Percentiles rank a stretch among this genome's conserved stretches.
Evolutionary conservation across 2,329 filamentous ascomycete species (phyloP).

Genomic region (Paraphaeosphaeria sporulosa): DNA sequence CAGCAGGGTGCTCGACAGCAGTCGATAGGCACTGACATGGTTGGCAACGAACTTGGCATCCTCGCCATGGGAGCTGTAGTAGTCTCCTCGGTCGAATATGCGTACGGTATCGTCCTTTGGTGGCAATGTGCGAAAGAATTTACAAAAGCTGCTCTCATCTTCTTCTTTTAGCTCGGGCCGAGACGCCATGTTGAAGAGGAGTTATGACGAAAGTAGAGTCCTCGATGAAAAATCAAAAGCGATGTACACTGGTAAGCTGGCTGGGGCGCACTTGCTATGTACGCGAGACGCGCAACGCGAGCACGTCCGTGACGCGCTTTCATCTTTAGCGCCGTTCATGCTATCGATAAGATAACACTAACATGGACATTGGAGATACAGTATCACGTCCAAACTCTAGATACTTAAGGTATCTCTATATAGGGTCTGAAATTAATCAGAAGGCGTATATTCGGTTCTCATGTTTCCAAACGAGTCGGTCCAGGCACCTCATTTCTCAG

Average conservation of each 20-base stretch:
- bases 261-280: conserved; percentile 11
- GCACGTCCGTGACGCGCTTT: conserved; percentile 20
- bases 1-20: conserved; percentile 1
- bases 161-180: conserved; percentile 75
- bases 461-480: no score
- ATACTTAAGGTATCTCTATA: no score
- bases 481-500: no score
- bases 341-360: not conserved
- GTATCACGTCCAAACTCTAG: no score
- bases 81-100: conserved; percentile 93
- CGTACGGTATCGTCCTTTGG: conserved; percentile 77
- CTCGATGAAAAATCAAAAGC: not conserved
- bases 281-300: conserved; percentile 22
- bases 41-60: conserved; percentile 85
- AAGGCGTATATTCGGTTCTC: no score
- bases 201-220: not conserved
- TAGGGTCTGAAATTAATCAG: no score
- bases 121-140: conserved; percentile 89
- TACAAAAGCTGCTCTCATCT: conserved; percentile 96
- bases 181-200: conserved; percentile 56
- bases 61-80: conserved; percentile 90
- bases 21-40: conserved; percentile 63
- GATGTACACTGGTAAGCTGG: not conserved
- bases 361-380: no score
- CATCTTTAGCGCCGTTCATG: conserved; percentile 10